Percentiles rank a stretch among this genome's conserved stretches.
phyloP scores from a whole-genome alignment of 306 rosid species.

The Alnus glutinosa region DNA sequence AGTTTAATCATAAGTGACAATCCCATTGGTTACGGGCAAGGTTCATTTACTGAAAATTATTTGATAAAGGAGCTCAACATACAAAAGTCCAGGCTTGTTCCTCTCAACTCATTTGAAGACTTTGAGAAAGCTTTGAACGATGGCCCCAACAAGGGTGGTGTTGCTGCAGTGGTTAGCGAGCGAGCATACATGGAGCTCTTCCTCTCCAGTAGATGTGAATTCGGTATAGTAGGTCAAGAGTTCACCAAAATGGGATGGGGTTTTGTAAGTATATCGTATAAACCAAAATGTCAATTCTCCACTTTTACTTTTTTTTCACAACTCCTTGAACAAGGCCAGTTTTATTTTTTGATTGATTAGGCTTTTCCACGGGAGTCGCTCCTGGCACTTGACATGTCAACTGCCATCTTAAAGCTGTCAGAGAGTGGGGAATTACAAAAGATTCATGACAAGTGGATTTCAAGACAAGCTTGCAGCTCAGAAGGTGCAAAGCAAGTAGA shows the following conservation, averaged over 20 bases:
- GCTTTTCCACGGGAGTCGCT: constrained; percentile 69
- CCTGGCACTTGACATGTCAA: constrained; percentile 83
- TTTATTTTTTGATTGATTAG: not conserved
- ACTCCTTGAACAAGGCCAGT: no score
- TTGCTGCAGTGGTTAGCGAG: no score
- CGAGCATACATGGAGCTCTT: constrained; percentile 69
- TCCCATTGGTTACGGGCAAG: constrained; percentile 74
- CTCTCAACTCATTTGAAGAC: no score
- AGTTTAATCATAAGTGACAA: constrained; percentile 50
- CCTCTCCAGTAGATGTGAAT: constrained; percentile 80
- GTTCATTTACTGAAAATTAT: constrained; percentile 64
- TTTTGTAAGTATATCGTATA: constrained; percentile 61
- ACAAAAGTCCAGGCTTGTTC: no score
- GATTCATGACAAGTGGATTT: constrained; percentile 94
- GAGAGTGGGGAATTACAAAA: constrained; percentile 87
- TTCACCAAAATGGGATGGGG: constrained; percentile 98
- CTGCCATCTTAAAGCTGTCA: constrained; percentile 65
- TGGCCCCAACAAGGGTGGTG: no score
- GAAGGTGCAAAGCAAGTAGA: constrained; percentile 67
- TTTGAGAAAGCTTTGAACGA: no score
- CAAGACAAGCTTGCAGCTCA: constrained; percentile 62
- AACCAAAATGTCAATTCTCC: not conserved
- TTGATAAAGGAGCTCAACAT: constrained; percentile 53
- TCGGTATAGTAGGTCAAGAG: constrained; percentile 77
- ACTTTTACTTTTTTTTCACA: no score